Evolutionary conservation across 2,329 filamentous ascomycete species (phyloP).

Genomic region (Aspergillus piperis): DNA sequence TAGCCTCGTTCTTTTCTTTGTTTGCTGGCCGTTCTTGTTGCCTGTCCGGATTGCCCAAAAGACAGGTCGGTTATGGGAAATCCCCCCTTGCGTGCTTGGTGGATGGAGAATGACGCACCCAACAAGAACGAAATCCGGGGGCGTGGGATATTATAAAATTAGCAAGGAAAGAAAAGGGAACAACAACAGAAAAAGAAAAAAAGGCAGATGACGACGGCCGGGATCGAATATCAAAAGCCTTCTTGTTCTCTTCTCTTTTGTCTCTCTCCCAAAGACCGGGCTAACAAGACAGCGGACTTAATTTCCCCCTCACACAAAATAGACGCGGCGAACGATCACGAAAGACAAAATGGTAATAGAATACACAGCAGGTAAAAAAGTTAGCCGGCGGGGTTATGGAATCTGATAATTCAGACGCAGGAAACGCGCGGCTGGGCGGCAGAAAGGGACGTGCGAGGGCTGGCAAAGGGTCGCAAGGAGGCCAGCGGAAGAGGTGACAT

Average conservation of each 20-base stretch:
- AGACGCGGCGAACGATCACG: neutral
- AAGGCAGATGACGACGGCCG: too few species aligned
- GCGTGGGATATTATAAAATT: conserved; percentile 3
- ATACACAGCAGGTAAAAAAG: conserved; percentile 11
- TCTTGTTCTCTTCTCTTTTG: too few species aligned
- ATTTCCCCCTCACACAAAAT: neutral
- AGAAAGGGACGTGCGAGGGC: conserved; percentile 42
- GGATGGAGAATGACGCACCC: neutral
- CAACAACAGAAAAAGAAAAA: neutral
- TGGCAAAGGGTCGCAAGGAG: conserved; percentile 18
- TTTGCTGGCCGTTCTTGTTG: too few species aligned
- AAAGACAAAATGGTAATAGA: conserved; percentile 12
- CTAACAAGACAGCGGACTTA: conserved; percentile 6
- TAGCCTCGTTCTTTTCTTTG: neutral
- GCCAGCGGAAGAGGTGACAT: conserved; percentile 38
- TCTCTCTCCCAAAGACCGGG: neutral
- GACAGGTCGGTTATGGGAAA: conserved; percentile 8
- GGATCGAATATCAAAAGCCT: conserved; percentile 1
- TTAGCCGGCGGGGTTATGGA: conserved; percentile 19
- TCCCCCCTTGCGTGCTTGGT: conserved; percentile 16
- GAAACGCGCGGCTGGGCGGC: conserved; percentile 44
- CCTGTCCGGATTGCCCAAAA: neutral
- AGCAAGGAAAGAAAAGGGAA: neutral
- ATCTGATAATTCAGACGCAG: conserved; percentile 27
- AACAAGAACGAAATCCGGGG: neutral